Conservation (phyloP, 2,329 filamentous ascomycete species). For the Fusarium avenaceum region DNA sequence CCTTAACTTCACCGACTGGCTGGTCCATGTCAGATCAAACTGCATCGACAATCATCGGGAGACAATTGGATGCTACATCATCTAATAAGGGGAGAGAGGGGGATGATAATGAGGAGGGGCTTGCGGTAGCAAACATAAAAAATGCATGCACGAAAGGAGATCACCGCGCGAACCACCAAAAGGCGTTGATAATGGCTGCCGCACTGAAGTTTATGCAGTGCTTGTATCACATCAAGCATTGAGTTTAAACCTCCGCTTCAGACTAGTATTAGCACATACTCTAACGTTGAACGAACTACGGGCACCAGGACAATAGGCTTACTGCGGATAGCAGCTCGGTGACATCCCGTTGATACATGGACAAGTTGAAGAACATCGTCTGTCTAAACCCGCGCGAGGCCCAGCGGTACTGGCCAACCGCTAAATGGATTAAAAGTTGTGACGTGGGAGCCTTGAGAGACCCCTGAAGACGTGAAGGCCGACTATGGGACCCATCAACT, state of each 20-base stretch:
- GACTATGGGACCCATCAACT: conserved; percentile 28
- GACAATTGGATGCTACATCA: conserved; percentile 17
- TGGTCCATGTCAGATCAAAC: conserved; percentile 46
- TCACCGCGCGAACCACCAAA: conserved; percentile 20
- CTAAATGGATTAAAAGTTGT: conserved; percentile 19
- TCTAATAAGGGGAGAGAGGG: conserved; percentile 25
- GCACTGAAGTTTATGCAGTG: conserved; percentile 16
- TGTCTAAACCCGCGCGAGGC: neutral
- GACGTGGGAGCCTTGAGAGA: conserved; percentile 35
- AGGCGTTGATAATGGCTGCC: conserved; percentile 24
- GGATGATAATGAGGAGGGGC: conserved; percentile 27
- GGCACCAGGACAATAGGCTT: conserved; percentile 4
- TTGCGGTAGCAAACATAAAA: conserved; percentile 9
- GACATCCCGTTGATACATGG: conserved; percentile 17
- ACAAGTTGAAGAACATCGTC: neutral
- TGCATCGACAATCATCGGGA: conserved; percentile 28
- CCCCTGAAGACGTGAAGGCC: conserved; percentile 33
- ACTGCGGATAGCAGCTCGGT: conserved; percentile 20
- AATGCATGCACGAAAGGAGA: neutral
- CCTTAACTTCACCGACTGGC: conserved; percentile 39
- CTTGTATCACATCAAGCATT: conserved; percentile 32
- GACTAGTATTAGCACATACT: neutral
- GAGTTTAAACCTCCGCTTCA: conserved; percentile 25
- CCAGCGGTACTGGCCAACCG: no score
- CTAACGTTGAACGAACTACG: conserved; percentile 1